phyloP scores from a whole-genome alignment of 1,284 basidiomycete species.

The Dichomitus squalens region DNA sequence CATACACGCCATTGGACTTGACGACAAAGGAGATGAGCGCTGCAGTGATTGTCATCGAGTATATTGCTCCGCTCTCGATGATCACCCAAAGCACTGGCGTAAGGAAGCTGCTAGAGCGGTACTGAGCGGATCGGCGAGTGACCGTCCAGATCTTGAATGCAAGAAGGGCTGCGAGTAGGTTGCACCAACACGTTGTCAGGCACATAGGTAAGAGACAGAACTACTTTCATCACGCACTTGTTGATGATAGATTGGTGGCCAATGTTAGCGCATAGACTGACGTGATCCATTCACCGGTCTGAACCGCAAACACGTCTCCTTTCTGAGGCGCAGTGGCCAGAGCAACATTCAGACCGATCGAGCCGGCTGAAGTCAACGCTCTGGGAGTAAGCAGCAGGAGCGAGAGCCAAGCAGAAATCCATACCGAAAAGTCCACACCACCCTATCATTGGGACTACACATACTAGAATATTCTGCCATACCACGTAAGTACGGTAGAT shows the following conservation, averaged over 20 bases:
- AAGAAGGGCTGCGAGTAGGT: slow-evolving; percentile 24
- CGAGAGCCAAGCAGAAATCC: not conserved
- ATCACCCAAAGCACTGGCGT: slow-evolving; percentile 33
- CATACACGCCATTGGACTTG: slow-evolving; percentile 35
- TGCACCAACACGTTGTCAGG: not conserved
- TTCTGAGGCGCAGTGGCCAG: slow-evolving; percentile 21
- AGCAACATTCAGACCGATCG: slow-evolving; percentile 18
- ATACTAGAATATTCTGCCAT: slow-evolving; percentile 27
- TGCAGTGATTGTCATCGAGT: slow-evolving; percentile 35
- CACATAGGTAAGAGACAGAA: not conserved
- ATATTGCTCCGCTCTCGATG: slow-evolving; percentile 37
- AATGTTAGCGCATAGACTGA: slow-evolving; percentile 34
- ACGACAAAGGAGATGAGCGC: slow-evolving; percentile 35
- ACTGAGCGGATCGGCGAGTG: slow-evolving; percentile 24
- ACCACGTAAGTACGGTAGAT: slow-evolving; percentile 34
- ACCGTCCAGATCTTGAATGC: slow-evolving; percentile 32
- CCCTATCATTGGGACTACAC: slow-evolving; percentile 28
- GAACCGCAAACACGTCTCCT: slow-evolving; percentile 24
- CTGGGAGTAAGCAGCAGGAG: too few species aligned
- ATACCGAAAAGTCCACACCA: slow-evolving; percentile 28
- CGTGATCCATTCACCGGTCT: slow-evolving; percentile 34
- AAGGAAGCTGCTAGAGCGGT: slow-evolving; percentile 21
- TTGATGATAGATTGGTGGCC: slow-evolving; percentile 34
- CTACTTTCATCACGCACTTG: slow-evolving; percentile 25
- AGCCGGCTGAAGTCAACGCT: slow-evolving; percentile 11